These are phyloP conservation scores for Trichoderma citrinoviride DNA, from an alignment of 2,329 filamentous ascomycete genomes.

Conservation along the genomic window DNA sequence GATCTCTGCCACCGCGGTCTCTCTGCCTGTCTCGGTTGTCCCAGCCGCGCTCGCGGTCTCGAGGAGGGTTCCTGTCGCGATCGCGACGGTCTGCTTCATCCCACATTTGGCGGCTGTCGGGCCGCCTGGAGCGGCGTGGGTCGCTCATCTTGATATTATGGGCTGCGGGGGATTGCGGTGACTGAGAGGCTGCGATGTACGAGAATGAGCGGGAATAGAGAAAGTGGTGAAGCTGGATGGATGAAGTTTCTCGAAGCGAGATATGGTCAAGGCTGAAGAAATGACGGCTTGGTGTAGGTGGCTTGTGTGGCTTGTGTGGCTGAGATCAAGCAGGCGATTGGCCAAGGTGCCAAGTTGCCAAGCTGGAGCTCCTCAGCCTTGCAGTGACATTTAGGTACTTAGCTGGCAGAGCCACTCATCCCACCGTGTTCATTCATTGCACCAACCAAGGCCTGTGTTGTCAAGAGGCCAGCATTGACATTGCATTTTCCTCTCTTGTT, in stretches of 20 bases:
- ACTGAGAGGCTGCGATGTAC: not conserved
- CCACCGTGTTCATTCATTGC: constrained; percentile 21
- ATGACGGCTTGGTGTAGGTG: constrained; percentile 12
- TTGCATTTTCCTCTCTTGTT: not conserved
- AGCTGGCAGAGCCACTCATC: not conserved
- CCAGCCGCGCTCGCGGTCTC: constrained; percentile 29
- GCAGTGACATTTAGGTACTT: constrained; percentile 6
- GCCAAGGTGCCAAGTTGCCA: not conserved
- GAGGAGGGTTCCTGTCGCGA: constrained; percentile 33
- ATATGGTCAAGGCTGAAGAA: constrained; percentile 17
- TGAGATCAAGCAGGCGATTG: constrained; percentile 2
- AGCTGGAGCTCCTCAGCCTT: constrained; percentile 22
- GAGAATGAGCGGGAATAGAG: not conserved
- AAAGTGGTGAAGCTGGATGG: not conserved
- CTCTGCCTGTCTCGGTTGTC: constrained; percentile 31
- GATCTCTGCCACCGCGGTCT: constrained; percentile 26
- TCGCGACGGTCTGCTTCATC: constrained; percentile 50
- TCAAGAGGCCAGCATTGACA: not conserved
- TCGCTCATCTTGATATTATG: constrained; percentile 33
- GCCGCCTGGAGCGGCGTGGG: constrained; percentile 35
- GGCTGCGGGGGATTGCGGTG: not conserved
- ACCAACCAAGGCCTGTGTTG: not conserved
- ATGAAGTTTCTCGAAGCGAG: not conserved
- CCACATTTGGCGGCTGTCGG: constrained; percentile 61
- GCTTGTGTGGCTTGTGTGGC: constrained; percentile 16